Conservation (phyloP, 768 basidiomycete genomes). For the Porphyrellus cyaneotinctus region DNA sequence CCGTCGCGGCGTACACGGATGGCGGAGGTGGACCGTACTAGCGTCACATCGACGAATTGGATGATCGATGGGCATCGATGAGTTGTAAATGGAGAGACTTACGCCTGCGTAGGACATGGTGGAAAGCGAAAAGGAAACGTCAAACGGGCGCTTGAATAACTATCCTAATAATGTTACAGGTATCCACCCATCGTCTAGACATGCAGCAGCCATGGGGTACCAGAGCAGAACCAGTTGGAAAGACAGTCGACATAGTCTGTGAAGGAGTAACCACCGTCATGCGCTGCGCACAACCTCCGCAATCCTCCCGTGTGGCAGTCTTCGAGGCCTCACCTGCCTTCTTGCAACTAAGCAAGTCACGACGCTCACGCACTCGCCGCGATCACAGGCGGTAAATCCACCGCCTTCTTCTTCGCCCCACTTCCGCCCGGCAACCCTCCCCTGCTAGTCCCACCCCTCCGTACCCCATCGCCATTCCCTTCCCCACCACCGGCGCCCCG, state of each 20-base stretch:
- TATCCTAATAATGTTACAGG: constrained; percentile 34
- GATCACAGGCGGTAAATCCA: constrained; percentile 34
- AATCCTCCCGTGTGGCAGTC: background rate
- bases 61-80: background rate
- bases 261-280: background rate
- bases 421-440: constrained; percentile 9
- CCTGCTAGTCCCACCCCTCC: constrained; percentile 4
- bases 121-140: background rate
- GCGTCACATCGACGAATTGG: too few species aligned
- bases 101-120: constrained; percentile 22
- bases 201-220: background rate
- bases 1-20: background rate
- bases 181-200: constrained; percentile 26
- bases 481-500: constrained; percentile 2
- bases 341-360: too few species aligned
- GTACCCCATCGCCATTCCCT: constrained; percentile 7
- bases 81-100: constrained; percentile 2
- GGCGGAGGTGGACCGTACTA: constrained; percentile 10
- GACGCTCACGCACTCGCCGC: constrained; percentile 31
- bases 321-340: too few species aligned
- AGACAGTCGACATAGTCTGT: constrained; percentile 3
- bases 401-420: constrained; percentile 23
- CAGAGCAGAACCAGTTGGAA: background rate
- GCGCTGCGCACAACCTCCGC: background rate
- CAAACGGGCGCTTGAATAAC: too few species aligned